Evolutionary conservation across 2,329 filamentous ascomycete genomes (phyloP).

Genomic region (Acarospora socialis): DNA sequence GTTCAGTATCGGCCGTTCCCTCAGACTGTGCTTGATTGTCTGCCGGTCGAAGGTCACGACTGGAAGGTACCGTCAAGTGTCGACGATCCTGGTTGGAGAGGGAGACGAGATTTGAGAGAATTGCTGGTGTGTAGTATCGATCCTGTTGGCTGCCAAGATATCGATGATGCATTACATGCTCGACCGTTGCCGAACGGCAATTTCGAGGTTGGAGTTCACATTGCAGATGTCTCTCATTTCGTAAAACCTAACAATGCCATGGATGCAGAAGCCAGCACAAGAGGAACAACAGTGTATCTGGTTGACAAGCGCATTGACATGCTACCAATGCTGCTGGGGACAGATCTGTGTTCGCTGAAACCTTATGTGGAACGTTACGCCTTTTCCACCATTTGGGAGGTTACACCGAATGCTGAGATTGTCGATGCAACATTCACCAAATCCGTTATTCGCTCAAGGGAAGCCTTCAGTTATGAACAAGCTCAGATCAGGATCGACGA

Average conservation of each 20-base stretch:
- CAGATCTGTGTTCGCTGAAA: constrained; percentile 90
- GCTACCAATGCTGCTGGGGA: constrained; percentile 91
- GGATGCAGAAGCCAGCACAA: constrained; percentile 86
- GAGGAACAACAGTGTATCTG: constrained; percentile 91
- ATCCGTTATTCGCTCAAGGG: constrained; percentile 89
- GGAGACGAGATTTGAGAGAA: constrained; percentile 67
- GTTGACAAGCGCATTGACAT: constrained; percentile 99
- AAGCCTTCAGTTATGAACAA: constrained; percentile 96
- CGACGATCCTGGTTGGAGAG: constrained; percentile 75
- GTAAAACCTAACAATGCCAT: constrained; percentile 95
- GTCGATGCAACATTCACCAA: constrained; percentile 83
- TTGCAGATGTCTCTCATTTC: constrained; percentile 98
- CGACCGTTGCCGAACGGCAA: constrained; percentile 77
- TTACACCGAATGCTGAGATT: constrained; percentile 72
- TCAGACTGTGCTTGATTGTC: constrained; percentile 84
- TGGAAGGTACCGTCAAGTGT: constrained; percentile 78
- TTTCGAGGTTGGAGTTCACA: constrained; percentile 91
- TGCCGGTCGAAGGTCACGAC: constrained; percentile 79
- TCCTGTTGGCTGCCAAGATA: constrained; percentile 89
- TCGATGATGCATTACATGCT: constrained; percentile 92
- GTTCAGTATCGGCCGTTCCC: constrained; percentile 97
- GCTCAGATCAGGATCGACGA: constrained; percentile 93
- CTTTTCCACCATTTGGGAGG: constrained; percentile 78
- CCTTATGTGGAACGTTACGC: constrained; percentile 92
- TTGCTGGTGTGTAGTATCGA: constrained; percentile 95